Evolutionary conservation across 345 rosid genomes (phyloP).

Genomic region (Populus alba): DNA sequence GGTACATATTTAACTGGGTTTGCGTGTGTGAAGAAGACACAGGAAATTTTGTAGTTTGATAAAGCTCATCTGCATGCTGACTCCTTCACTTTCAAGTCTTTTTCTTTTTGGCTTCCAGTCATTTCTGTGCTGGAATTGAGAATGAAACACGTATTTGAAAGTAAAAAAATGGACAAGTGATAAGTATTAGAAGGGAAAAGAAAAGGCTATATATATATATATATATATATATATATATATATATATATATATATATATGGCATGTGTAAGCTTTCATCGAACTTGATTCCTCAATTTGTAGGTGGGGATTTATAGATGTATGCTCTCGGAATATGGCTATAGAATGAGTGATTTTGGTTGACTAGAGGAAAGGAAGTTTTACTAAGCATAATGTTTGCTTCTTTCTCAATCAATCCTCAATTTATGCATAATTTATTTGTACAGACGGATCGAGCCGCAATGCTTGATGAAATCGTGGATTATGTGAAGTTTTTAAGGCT

Average conservation of each 20-base stretch:
- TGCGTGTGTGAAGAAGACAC: background rate
- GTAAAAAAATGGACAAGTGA: background rate
- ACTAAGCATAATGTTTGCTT: background rate
- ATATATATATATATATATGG: background rate
- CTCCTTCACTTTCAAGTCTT: background rate
- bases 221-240: background rate
- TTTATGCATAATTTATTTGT: constrained; percentile 17
- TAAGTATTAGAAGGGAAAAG: background rate
- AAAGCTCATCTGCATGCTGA: background rate
- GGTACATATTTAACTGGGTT: background rate
- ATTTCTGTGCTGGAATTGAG: background rate
- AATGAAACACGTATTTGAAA: background rate
- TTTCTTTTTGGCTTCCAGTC: background rate
- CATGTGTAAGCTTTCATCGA: background rate
- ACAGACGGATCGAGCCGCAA: constrained; percentile 93
- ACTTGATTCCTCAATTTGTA: background rate
- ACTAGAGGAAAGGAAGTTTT: background rate
- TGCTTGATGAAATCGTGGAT: constrained; percentile 99
- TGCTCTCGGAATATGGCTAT: background rate
- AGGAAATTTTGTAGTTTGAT: background rate
- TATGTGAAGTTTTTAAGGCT: constrained; percentile 98
- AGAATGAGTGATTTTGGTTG: background rate
- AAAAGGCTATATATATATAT: too few relatives aligned
- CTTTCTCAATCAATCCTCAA: background rate
- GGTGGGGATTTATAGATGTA: background rate